phyloP scores from a whole-genome alignment of 2,329 filamentous ascomycete genomes.

The Ophiostoma quercus region DNA sequence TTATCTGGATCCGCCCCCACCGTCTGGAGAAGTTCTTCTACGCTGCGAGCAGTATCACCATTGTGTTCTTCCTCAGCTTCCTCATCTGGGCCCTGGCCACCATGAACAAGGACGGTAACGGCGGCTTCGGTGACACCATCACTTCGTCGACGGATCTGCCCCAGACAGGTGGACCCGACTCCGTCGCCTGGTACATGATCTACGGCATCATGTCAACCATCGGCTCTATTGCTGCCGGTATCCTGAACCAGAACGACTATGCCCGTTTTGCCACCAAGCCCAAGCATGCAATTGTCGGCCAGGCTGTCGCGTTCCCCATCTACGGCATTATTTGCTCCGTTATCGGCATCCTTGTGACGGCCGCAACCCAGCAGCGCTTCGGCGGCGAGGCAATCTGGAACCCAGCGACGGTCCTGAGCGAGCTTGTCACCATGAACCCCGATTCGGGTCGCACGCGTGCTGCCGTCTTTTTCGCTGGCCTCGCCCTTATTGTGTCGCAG shows the following conservation, averaged over 20 bases:
- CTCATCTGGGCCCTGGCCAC: conserved; percentile 9
- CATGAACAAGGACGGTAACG: conserved; percentile 10
- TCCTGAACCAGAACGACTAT: conserved; percentile 15
- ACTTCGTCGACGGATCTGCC: neutral
- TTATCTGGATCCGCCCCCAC: conserved; percentile 13
- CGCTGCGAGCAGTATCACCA: conserved; percentile 8
- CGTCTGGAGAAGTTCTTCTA: conserved; percentile 6
- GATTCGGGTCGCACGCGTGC: conserved; percentile 5
- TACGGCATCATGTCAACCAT: conserved; percentile 8
- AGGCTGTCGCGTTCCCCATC: conserved; percentile 13
- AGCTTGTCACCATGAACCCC: conserved; percentile 2
- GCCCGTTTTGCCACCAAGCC: conserved; percentile 5
- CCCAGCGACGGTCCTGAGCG: neutral
- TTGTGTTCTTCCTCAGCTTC: conserved; percentile 9
- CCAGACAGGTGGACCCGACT: neutral
- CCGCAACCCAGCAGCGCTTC: conserved; percentile 9
- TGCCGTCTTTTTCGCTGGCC: neutral
- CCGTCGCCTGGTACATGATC: conserved; percentile 12
- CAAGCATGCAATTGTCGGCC: neutral
- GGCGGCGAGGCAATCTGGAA: conserved; percentile 14
- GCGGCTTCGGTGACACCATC: conserved; percentile 9
- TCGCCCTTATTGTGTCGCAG: conserved; percentile 10
- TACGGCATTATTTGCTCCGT: conserved; percentile 6
- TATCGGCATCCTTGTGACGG: conserved; percentile 7
- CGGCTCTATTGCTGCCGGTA: conserved; percentile 7